Conservation (phyloP, 805 yeast genomes). For the Cyberlindnera saturnus region DNA sequence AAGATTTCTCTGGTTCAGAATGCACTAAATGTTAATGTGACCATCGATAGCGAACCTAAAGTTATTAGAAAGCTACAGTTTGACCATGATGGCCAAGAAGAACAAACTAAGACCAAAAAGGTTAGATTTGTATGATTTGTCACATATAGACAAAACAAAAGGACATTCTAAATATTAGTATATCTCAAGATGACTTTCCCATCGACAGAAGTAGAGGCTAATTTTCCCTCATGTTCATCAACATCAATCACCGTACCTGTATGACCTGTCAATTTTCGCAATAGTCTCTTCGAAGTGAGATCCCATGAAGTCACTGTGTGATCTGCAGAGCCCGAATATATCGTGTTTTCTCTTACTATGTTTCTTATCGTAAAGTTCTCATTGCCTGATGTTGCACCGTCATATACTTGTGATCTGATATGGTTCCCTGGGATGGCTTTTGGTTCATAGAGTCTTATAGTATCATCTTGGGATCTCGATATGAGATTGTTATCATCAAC, state of each 20-base stretch:
- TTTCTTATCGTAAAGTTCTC: constrained; percentile 50
- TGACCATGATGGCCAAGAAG: constrained; percentile 1
- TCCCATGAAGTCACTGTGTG: constrained; percentile 57
- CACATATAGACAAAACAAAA: neutral
- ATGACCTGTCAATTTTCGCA: constrained; percentile 53
- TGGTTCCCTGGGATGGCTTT: constrained; percentile 29
- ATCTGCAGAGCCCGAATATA: constrained; percentile 59
- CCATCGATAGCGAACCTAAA: neutral
- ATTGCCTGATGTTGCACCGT: constrained; percentile 49
- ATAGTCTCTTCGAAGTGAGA: constrained; percentile 39
- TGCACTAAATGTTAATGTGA: constrained; percentile 3
- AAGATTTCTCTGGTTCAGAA: constrained; percentile 7
- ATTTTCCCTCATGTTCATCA: constrained; percentile 37
- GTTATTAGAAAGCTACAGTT: constrained; percentile 4
- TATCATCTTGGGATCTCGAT: constrained; percentile 52
- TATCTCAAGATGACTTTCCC: constrained; percentile 46
- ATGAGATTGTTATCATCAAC: constrained; percentile 39
- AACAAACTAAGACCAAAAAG: constrained; percentile 1
- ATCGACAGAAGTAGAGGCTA: constrained; percentile 50
- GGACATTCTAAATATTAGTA: constrained; percentile 5
- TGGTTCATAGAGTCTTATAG: constrained; percentile 52
- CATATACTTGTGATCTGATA: constrained; percentile 40
- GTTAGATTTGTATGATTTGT: constrained; percentile 7
- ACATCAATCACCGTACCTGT: constrained; percentile 56
- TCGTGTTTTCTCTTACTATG: constrained; percentile 35